A percentile compares a stretch with the other conserved stretches of the same genome.
These are phyloP conservation scores for Kwoniella shandongensis DNA, from an alignment of 768 basidiomycete genomes.

Conservation along the genomic window DNA sequence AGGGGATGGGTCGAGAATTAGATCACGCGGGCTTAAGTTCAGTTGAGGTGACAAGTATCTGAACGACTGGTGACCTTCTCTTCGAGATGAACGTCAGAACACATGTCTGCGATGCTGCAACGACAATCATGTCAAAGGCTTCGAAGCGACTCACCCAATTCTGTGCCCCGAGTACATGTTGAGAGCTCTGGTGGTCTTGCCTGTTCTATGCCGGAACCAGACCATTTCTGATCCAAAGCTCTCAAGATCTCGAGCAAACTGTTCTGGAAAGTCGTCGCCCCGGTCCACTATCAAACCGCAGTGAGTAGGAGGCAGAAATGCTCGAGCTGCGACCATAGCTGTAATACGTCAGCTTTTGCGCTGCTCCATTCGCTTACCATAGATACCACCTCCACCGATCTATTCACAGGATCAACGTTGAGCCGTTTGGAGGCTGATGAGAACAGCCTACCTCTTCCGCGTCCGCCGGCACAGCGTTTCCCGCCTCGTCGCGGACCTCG, in stretches of 20 bases:
- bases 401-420: slow-evolving; percentile 10
- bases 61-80: slow-evolving; percentile 48
- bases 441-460: slow-evolving; percentile 28
- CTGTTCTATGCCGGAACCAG: slow-evolving; percentile 31
- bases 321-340: slow-evolving; percentile 42
- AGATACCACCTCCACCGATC: slow-evolving; percentile 48
- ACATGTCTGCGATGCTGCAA: background rate
- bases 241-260: slow-evolving; percentile 19
- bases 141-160: slow-evolving; percentile 31
- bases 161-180: slow-evolving; percentile 40
- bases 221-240: slow-evolving; percentile 32
- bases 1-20: slow-evolving; percentile 35
- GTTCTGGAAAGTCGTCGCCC: slow-evolving; percentile 36
- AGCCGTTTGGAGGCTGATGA: background rate
- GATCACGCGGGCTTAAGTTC: slow-evolving; percentile 31
- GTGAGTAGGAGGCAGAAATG: slow-evolving; percentile 38
- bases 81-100: slow-evolving; percentile 7
- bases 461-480: slow-evolving; percentile 17
- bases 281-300: slow-evolving; percentile 38
- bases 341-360: background rate
- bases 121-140: background rate
- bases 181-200: slow-evolving; percentile 40
- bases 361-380: slow-evolving; percentile 20
- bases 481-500: slow-evolving; percentile 23
- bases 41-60: slow-evolving; percentile 34